phyloP scores from a whole-genome alignment of 148 eudicot genomes.

The Cornus suecica region DNA sequence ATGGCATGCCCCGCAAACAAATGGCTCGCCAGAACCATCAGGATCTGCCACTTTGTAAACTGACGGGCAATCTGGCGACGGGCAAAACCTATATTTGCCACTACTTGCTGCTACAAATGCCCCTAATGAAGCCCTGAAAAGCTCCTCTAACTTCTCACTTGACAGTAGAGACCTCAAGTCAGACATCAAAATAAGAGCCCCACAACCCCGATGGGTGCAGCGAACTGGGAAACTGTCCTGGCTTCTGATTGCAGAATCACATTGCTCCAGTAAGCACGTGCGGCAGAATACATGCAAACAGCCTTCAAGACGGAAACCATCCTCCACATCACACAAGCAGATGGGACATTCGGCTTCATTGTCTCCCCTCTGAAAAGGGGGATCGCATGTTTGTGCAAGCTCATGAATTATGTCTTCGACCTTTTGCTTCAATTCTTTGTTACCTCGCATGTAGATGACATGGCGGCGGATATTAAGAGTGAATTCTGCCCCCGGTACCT shows the following conservation, averaged over 20 bases:
- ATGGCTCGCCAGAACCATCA: constrained; percentile 36
- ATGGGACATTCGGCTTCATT: constrained; percentile 55
- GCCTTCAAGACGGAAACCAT: constrained; percentile 51
- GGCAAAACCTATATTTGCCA: constrained; percentile 71
- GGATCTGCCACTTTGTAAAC: constrained; percentile 53
- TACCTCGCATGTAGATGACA: constrained; percentile 49
- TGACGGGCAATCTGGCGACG: constrained; percentile 93
- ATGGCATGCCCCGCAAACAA: constrained; percentile 79
- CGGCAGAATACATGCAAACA: constrained; percentile 72
- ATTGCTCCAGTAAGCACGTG: constrained; percentile 81
- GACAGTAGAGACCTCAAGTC: constrained; percentile 60
- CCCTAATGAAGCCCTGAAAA: constrained; percentile 69
- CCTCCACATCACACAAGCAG: constrained; percentile 85
- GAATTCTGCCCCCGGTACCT: constrained; percentile 58
- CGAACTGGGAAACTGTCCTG: constrained; percentile 64
- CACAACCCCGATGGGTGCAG: constrained; percentile 61
- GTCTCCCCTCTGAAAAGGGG: constrained; percentile 15
- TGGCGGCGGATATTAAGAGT: constrained; percentile 63
- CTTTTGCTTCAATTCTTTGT: constrained; percentile 58
- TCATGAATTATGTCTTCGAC: constrained; percentile 58
- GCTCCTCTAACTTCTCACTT: constrained; percentile 69
- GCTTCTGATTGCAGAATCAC: constrained; percentile 75
- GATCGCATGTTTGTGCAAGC: constrained; percentile 38
- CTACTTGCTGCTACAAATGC: constrained; percentile 66
- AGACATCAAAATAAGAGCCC: constrained; percentile 43